Evolutionary conservation across 441 rosid genomes (phyloP), one percentile per base, ranked within the genome.

Genomic region (Aleurites moluccanus): DNA sequence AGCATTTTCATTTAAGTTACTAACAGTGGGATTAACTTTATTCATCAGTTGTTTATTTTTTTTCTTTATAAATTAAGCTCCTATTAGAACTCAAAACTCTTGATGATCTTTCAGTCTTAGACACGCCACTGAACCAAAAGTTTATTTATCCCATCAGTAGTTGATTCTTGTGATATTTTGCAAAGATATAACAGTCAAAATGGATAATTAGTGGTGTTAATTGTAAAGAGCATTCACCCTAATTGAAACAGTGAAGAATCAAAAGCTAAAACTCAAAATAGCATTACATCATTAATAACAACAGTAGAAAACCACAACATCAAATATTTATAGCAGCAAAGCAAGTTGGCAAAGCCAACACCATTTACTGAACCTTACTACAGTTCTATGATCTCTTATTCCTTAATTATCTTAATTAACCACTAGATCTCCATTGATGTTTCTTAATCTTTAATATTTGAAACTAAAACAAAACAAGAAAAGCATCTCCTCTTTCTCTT

Each of bases 281-380:
- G 8, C 66, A 56, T 74, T 56, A 78, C 47, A 63, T 33, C 3
- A 33, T 27, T 45, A 44, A 63, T 53, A 59, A 35, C 21, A 40
- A 33, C 10, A n/a, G 18, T 30, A 67, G 21, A 23, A 66, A 66
- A n/a, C 69, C 42, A 42, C 52, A 20, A 3, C 69, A 65, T 10
- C 30, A 42, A 65, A 6, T n/a, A 15, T 28, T 15, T 28, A 49
- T 49, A 28, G 8, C 75, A 47, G 13, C 2, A 2, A 47, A 47
- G 52, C 52, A 47, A 47, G 13, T 18, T n/a, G n/a, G n/a, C n/a
- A n/a, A 47, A 47, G 59, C 73, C 15, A 45, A 23, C 35, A 52
- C 52, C 59, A 70, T 69, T 77, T 74, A 81, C 81, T 71, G 40
- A 66, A n/a, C 20, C 20, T n/a, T 18, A 1, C 4, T 23, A 27